phyloP scores from a whole-genome alignment of 2,329 filamentous ascomycete genomes.

The Talaromyces sp. region DNA sequence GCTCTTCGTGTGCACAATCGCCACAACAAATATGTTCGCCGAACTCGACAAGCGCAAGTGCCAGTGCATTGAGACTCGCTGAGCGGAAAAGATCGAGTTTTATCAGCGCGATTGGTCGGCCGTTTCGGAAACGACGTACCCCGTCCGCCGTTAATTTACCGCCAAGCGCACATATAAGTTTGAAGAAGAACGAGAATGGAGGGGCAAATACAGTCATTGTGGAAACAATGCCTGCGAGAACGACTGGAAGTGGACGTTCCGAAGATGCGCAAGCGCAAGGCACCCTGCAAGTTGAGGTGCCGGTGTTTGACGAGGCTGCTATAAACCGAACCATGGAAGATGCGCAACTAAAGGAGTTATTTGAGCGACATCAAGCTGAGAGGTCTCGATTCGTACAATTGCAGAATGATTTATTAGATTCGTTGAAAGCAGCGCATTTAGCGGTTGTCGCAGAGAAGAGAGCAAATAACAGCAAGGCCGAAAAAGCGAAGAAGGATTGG shows the following conservation, averaged over 20 bases:
- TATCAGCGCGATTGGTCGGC: constrained; percentile 35
- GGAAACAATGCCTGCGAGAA: constrained; percentile 23
- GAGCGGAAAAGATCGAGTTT: constrained; percentile 32
- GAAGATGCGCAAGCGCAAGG: constrained; percentile 23
- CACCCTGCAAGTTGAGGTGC: constrained; percentile 26
- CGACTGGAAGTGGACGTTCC: background rate
- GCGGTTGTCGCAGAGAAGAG: constrained; percentile 29
- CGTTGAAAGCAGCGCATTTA: constrained; percentile 31
- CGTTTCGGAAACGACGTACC: constrained; percentile 35
- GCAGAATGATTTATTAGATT: constrained; percentile 30
- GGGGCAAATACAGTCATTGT: constrained; percentile 33
- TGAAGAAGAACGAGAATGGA: constrained; percentile 24
- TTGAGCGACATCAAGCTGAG: constrained; percentile 30
- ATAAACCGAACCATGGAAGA: constrained; percentile 35
- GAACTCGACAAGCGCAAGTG: constrained; percentile 25
- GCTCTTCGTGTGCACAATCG: background rate
- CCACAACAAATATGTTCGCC: background rate
- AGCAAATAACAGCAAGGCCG: constrained; percentile 28
- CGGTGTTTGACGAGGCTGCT: constrained; percentile 34
- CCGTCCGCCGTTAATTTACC: constrained; percentile 30
- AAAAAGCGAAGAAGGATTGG: constrained; percentile 39
- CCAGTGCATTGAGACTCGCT: constrained; percentile 27
- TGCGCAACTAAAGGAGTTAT: constrained; percentile 30
- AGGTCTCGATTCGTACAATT: constrained; percentile 34
- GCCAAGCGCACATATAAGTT: constrained; percentile 27